Base-by-base conservation (phyloP, 495 filamentous ascomycete species). In the Platismatia glauca region DNA sequence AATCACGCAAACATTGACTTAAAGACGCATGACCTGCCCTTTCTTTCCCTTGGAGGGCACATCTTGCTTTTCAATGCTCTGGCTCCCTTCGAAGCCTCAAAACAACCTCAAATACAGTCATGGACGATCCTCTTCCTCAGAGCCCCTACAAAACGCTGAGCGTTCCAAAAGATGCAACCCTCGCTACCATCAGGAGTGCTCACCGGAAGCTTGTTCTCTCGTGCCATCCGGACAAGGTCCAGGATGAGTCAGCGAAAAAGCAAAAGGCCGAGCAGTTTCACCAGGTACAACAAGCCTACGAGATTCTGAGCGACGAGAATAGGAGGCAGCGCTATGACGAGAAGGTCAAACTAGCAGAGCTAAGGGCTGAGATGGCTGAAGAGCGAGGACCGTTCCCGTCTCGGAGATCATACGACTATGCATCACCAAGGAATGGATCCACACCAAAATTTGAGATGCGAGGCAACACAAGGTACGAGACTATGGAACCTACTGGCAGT, bases 171-270 rank as follows among this genome's bases (percentile, higher is more conserved):
- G 84, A 89, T 72, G 90, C 90, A 46, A 81, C 87, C 57, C 74
- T 87, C 27, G 68, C 85, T 31, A 83, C 86, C 63, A 93, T 98
- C 71, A 86, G 90, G 64, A 78, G 81, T 55, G 86, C 90, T 22
- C 88, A 97, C 77, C 88, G 90, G 64, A 97, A 96, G 75, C 87
- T 96, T 31, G 92, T 90, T 59, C 83, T 97, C 61, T 91, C 90
- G 76, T 92, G 86, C 71, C 94, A 98, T 71, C 94, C 94, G 38
- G 94, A 98, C 79, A 97, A 97, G 78, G 83, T 97, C 57, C 84
- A 90, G 68, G 88, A 95, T 64, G 81, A 86, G 66, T 78, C 86
- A 34, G 75, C 81, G 59, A 86, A 86, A 62, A 77, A 76, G 58
- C 75, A 82, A 66, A 94, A 91, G 71, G 81, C 85, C 61, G 85